A percentile compares a stretch with the other conserved stretches of the same genome.
phyloP scores from a whole-genome alignment of 1,284 basidiomycete genomes.

The Athelia psychrophila region DNA sequence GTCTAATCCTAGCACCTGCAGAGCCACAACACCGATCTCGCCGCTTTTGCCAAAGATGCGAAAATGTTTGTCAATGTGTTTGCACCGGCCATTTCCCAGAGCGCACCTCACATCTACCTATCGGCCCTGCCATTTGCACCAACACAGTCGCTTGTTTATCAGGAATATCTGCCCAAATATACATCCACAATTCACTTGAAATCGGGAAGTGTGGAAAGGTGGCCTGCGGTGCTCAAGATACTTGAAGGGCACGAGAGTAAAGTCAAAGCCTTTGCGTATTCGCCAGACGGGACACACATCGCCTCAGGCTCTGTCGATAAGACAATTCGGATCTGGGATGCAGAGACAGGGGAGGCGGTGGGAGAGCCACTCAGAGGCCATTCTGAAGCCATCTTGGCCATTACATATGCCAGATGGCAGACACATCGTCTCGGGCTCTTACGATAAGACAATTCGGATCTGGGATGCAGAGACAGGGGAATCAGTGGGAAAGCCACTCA shows the following conservation, averaged over 20 bases:
- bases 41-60: neutral
- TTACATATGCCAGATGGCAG: conserved; percentile 11
- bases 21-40: neutral
- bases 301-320: conserved; percentile 7
- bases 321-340: conserved; percentile 9
- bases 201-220: neutral
- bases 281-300: conserved; percentile 8
- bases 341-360: conserved; percentile 2
- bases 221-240: neutral
- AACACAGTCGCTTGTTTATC: neutral
- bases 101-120: neutral
- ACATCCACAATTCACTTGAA: neutral
- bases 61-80: neutral
- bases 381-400: conserved; percentile 4
- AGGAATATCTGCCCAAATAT: neutral
- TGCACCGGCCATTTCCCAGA: neutral
- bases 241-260: conserved; percentile 2
- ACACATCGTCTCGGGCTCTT: conserved; percentile 11
- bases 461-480: conserved; percentile 14
- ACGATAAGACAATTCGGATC: conserved; percentile 8
- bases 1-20: neutral
- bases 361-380: conserved; percentile 7
- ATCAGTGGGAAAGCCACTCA: neutral
- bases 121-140: neutral
- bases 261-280: conserved; percentile 11